These are phyloP conservation scores for Phialophora verrucosa DNA, from an alignment of 2,329 filamentous ascomycete genomes.

Conservation along the genomic window DNA sequence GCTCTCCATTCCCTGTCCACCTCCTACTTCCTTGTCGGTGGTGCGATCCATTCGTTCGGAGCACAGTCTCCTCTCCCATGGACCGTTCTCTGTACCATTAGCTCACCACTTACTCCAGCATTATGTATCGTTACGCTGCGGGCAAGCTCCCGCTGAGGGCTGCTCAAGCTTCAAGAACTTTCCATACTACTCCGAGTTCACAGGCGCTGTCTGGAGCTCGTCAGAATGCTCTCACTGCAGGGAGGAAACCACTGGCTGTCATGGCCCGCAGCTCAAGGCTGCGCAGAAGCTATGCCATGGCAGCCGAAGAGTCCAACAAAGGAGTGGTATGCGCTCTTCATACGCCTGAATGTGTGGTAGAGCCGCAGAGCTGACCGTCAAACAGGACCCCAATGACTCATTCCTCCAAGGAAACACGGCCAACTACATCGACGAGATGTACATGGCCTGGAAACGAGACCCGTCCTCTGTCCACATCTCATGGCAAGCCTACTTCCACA, in stretches of 20 bases:
- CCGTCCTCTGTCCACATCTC: slow-evolving; percentile 93
- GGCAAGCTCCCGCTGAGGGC: slow-evolving; percentile 34
- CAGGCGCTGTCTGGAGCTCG: slow-evolving; percentile 15
- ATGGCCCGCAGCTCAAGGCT: slow-evolving; percentile 47
- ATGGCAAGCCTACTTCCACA: slow-evolving; percentile 99
- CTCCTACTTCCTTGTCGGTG: slow-evolving; percentile 24
- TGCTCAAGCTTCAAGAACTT: slow-evolving; percentile 30
- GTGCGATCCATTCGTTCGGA: slow-evolving; percentile 19
- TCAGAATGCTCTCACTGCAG: slow-evolving; percentile 42
- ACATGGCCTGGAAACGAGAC: slow-evolving; percentile 94
- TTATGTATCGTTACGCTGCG: slow-evolving; percentile 35
- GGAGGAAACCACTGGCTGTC: slow-evolving; percentile 52
- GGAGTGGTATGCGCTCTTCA: slow-evolving; percentile 61
- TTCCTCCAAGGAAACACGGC: slow-evolving; percentile 96
- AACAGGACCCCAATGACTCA: slow-evolving; percentile 83
- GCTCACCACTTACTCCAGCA: slow-evolving; percentile 16
- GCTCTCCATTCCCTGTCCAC: slow-evolving; percentile 4
- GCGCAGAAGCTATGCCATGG: slow-evolving; percentile 63
- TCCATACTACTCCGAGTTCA: slow-evolving; percentile 24
- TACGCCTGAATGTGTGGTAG: background rate
- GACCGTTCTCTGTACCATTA: slow-evolving; percentile 35
- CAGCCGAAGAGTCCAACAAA: slow-evolving; percentile 63
- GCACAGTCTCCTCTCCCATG: slow-evolving; percentile 30
- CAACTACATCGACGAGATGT: slow-evolving; percentile 99
- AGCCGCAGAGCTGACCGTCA: slow-evolving; percentile 16